These are phyloP conservation scores for Linaria vulgaris DNA, from an alignment of 257 asterid species.

Conservation along the genomic window DNA sequence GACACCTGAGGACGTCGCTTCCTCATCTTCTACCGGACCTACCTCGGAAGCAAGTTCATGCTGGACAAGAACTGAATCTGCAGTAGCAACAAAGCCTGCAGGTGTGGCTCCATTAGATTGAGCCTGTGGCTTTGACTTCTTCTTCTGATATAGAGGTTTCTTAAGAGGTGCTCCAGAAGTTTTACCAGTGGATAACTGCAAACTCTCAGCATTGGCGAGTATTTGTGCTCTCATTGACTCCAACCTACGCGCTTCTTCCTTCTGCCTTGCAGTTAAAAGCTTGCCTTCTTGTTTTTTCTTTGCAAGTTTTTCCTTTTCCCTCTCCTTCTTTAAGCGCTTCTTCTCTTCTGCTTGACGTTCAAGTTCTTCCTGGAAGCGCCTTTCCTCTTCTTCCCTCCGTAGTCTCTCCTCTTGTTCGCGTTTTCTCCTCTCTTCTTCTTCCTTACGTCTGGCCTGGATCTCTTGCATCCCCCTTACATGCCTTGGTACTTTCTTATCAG, in stretches of 20 bases:
- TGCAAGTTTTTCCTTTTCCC: constrained; percentile 74
- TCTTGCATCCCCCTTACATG: constrained; percentile 93
- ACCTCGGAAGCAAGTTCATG: constrained; percentile 11
- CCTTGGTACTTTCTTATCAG: constrained; percentile 68
- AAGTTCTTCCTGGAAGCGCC: constrained; percentile 54
- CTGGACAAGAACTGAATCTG: too few species aligned
- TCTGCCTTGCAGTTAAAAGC: constrained; percentile 77
- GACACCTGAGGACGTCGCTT: constrained; percentile 33
- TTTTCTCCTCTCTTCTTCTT: constrained; percentile 76
- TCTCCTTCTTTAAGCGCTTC: constrained; percentile 82
- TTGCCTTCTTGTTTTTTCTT: constrained; percentile 88
- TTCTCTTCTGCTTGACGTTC: constrained; percentile 81
- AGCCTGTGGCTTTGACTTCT: constrained; percentile 70
- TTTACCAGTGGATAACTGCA: constrained; percentile 48
- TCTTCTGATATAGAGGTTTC: constrained; percentile 72
- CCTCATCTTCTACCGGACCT: too few species aligned
- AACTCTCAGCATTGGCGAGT: constrained; percentile 56
- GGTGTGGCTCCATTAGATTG: constrained; percentile 59
- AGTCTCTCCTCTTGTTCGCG: constrained; percentile 90
- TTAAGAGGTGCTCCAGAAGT: constrained; percentile 48
- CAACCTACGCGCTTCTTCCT: constrained; percentile 82
- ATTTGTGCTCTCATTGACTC: constrained; percentile 87
- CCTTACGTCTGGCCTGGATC: constrained; percentile 63
- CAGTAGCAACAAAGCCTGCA: constrained; percentile 35
- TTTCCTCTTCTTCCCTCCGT: too few species aligned